Evolutionary conservation across 2,329 filamentous ascomycete species (phyloP), one percentile per base, ranked within the genome.

Genomic region (Tolypocladium amazonense): DNA sequence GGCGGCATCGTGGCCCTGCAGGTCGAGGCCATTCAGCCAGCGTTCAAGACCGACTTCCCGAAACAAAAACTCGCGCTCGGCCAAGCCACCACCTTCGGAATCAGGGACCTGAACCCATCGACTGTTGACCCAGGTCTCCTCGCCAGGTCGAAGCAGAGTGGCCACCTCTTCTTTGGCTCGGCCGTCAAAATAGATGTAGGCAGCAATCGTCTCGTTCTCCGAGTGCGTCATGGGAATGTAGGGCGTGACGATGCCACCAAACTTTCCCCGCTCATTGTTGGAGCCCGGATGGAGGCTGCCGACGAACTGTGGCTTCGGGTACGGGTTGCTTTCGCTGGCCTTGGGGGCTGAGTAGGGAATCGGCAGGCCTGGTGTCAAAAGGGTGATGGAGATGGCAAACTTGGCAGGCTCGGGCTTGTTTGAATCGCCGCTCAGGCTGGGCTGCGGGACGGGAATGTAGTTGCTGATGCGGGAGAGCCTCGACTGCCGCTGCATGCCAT

Each of bases 51-150:
- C 94, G 56, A 99, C 94, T 73, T 99, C 94, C 60, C 93, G 89
- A 76, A 99, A 99, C 64, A 99, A 78, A 67, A 99, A 99, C 72
- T 99, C 94, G 64, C 94, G 86, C 78, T 99, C 94, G 37, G 94
- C 94, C 54, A 99, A 83, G 50, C 94, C 94, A 56, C 94, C 94
- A 38, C 93, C 93, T 75, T 97, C 93, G 30, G 88, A 85, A 35
- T 92, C 88, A 3, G 93, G 91, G 8, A 99, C 86, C 70, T 95
- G 93, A 56, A 99, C 94, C 94, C 94, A 99, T 67, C 94, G 83
- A 59, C 92, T 97, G 70, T 97, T 99, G 30, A 99, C 95, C 94
- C 94, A 99, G 2, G 94, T 99, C 76, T 99, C 94, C 72, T 97
- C 94, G 30, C 94, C 93, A 15, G 92, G 88, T 59, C 94, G 83